phyloP scores from a whole-genome alignment of 139 green algal genomes.

The Chlorella sp. region DNA sequence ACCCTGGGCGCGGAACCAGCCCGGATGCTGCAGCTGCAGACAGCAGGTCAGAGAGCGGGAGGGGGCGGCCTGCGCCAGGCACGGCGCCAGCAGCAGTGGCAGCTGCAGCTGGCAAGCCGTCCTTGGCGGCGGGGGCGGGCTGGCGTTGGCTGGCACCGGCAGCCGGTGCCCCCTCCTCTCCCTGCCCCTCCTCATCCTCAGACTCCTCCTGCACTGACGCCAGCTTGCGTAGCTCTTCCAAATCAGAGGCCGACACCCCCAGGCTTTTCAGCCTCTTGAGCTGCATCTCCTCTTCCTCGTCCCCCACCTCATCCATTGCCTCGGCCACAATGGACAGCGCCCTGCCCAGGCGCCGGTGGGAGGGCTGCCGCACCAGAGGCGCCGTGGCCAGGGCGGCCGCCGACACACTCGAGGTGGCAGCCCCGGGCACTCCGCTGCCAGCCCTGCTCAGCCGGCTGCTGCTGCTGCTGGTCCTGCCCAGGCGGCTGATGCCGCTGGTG shows the following conservation, averaged over 20 bases:
- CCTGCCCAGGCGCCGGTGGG: not conserved
- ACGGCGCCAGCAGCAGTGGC: not conserved
- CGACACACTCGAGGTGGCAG: not conserved
- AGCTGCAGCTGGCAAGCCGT: not conserved
- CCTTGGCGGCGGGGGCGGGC: not conserved
- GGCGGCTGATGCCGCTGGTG: not conserved
- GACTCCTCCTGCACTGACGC: not conserved
- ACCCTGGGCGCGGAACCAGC: constrained; percentile 23
- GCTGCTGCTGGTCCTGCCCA: not conserved
- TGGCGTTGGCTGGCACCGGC: not conserved
- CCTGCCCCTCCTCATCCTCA: not conserved
- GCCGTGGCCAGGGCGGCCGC: not conserved
- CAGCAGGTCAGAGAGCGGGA: not conserved
- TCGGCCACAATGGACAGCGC: constrained; percentile 11
- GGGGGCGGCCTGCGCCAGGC: not conserved
- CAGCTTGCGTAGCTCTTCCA: not conserved
- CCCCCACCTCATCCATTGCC: not conserved
- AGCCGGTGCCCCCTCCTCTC: not conserved
- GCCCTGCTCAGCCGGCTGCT: not conserved
- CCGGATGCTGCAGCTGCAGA: not conserved
- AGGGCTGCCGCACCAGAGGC: not conserved
- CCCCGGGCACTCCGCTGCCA: not conserved
- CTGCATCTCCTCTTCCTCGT: not conserved
- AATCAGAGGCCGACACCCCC: not conserved
- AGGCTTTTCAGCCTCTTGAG: too few relatives aligned